Evolutionary conservation across 2,329 filamentous ascomycete genomes (phyloP), one percentile per base, ranked within the genome.

Genomic region (Diaporthe humulicola): DNA sequence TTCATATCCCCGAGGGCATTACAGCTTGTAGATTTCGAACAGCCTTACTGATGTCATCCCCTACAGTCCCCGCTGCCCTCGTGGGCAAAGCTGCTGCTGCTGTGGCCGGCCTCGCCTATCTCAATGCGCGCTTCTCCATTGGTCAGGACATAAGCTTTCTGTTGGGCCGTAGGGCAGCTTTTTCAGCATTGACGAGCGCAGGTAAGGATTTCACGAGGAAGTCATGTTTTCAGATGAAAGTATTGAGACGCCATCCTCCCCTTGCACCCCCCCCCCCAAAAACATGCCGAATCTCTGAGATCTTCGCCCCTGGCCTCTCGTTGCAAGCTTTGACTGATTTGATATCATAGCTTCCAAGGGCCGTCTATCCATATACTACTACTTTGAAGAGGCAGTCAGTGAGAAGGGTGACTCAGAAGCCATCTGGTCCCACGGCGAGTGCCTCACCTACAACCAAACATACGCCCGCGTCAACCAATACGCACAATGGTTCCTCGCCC

Each of bases 51-150:
- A 71, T 58, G 50, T 22, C n/a, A 25, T 6, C 40, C 17, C 28
- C 50, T 38, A 30, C 58, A 67, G 71, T 66, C 14, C 25, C 74
- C 52, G 48, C 73, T 38, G 48, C 73, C 38, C 60, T 72, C 7
- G 38, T 58, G 45, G 74, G 69, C 19, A 36, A 73, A 28, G 60
- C 73, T 33, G 69, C 56, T 12, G 70, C 73, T 54, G 70, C 70
- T 36, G 48, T 83, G 14, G 83, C 84, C 6, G 82, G 81, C 58
- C 79, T 85, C 36, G 88, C 89, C 54, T 94, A 94, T 78, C 84
- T 94, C 58, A 90, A 95, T 79, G 94, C 91, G 71, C 94, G 93
- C 84, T 92, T 89, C 78, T 90, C 93, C 80, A 80, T 95, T 67
- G 81, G 83, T 56, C 90, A 93, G 79, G 94, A 96, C 81, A 77